phyloP scores from a whole-genome alignment of 495 filamentous ascomycete species.

The Trichoderma parareesei region DNA sequence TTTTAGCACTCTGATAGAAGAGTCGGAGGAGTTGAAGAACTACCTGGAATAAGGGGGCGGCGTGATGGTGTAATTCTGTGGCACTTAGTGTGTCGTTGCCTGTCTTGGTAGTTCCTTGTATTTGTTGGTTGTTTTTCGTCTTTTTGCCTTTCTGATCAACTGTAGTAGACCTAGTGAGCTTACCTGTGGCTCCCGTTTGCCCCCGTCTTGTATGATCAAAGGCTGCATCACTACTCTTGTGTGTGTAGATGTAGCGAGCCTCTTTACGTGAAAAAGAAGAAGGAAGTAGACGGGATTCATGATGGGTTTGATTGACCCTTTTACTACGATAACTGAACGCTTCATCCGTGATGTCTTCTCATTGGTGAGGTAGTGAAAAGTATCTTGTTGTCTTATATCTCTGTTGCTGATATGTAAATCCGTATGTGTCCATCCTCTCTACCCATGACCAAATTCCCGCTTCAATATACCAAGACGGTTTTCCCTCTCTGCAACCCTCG shows the following conservation, averaged over 20 bases:
- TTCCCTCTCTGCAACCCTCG: neutral
- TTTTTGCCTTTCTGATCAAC: neutral
- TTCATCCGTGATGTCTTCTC: neutral
- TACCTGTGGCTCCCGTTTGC: neutral
- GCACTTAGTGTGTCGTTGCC: no score
- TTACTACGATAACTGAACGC: neutral
- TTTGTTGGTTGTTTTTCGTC: neutral
- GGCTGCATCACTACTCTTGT: neutral
- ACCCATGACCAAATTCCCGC: neutral
- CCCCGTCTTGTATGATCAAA: slow-evolving; percentile 2
- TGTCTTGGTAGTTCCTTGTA: neutral
- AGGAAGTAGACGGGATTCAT: neutral
- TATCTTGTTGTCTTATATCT: neutral
- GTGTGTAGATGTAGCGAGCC: neutral
- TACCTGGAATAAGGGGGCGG: slow-evolving; percentile 28
- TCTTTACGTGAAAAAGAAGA: neutral
- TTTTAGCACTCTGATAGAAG: slow-evolving; percentile 80
- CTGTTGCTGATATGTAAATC: neutral
- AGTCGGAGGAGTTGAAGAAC: slow-evolving; percentile 53
- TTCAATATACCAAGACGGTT: no score
- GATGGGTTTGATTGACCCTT: neutral
- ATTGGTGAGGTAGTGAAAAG: no score
- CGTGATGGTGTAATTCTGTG: neutral
- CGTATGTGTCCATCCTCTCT: neutral
- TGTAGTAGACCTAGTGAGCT: slow-evolving; percentile 10